Evolutionary conservation across 2,329 filamentous ascomycete species (phyloP), one percentile per base, ranked within the genome.

Genomic region (Scedosporium aurantiacum): DNA sequence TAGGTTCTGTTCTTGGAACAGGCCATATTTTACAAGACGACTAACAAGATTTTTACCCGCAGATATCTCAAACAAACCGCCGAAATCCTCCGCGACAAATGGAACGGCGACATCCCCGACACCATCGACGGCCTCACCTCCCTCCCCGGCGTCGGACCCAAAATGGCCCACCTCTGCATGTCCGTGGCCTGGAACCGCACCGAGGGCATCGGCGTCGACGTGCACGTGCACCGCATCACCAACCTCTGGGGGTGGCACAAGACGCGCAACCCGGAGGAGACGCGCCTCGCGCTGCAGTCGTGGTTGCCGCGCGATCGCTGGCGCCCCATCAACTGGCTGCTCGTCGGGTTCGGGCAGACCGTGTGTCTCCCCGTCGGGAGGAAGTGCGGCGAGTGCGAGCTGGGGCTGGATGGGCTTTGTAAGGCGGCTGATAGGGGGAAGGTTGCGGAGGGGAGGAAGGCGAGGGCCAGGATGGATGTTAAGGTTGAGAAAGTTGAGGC

Each of bases 231-330:
- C 74, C 88, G 92, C 61, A 95, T 97, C 73, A 93, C 91, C 59
- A 96, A 96, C 74, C 78, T 96, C 28, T 96, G 91, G 91, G 89
- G 90, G 3, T 97, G 92, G 92, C 84, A 95, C 71, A 84, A 83
- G 71, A 93, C 88, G 2, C 86, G 84, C 67, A 88, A 78, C 12
- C 92, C 92, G 0, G 92, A 97, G 76, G 88, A 90, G 71, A 96
- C 92, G 32, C 80, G 92, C 52, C 75, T 79, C 60, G 83, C 85
- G 40, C 78, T 97, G 63, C 83, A 97, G 76, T 79, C 79, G 16
- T 97, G 92, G 92, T 76, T 97, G 67, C 92, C 92, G 2, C 82
- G 74, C 63, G 90, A 96, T 58, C 85, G 83, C 68, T 97, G 92
- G 92, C 88, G 90, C 72, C 90, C 96, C 74, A 95, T 97, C 72